Percentiles rank a stretch among this genome's conserved stretches.
Evolutionary conservation across 176 grass and related monocot genomes (phyloP).

Genomic region (Eleusine indica): DNA sequence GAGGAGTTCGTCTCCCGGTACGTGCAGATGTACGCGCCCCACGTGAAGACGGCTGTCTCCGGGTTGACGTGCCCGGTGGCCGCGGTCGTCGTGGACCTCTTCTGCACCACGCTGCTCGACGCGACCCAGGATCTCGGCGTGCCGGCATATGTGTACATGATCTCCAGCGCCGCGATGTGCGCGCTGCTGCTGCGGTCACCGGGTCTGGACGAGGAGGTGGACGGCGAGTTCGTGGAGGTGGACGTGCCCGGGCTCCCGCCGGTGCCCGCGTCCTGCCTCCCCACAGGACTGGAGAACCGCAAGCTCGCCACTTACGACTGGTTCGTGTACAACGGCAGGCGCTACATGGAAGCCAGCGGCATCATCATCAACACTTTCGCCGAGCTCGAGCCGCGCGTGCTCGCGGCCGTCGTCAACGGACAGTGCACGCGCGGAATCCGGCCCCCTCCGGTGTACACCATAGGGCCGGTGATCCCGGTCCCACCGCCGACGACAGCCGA

Average conservation of each 20-base stretch:
- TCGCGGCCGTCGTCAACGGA: conserved; percentile 25
- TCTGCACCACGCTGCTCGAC: conserved; percentile 46
- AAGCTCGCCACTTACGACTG: conserved; percentile 37
- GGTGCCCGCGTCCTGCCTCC: conserved; percentile 27
- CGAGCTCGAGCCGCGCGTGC: conserved; percentile 43
- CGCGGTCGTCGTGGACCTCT: conserved; percentile 47
- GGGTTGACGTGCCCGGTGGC: conserved; percentile 19
- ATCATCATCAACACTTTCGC: conserved; percentile 51
- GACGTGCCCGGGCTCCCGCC: conserved; percentile 37
- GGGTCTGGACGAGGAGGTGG: conserved; percentile 25
- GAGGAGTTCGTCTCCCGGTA: conserved; percentile 51
- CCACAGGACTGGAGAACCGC: conserved; percentile 32
- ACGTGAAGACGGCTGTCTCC: conserved; percentile 36
- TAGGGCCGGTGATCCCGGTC: conserved; percentile 25
- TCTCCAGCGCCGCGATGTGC: conserved; percentile 22
- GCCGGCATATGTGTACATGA: conserved; percentile 48
- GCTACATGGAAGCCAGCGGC: conserved; percentile 38
- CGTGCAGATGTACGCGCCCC: conserved; percentile 30
- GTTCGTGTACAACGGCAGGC: conserved; percentile 35
- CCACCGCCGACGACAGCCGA: not conserved
- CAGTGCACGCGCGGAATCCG: conserved; percentile 15
- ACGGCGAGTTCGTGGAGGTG: conserved; percentile 38
- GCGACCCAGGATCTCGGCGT: conserved; percentile 36
- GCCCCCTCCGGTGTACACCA: conserved; percentile 7
- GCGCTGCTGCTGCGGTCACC: conserved; percentile 40